phyloP scores from a whole-genome alignment of 73 alveolate genomes.

The Stentor coeruleus region DNA sequence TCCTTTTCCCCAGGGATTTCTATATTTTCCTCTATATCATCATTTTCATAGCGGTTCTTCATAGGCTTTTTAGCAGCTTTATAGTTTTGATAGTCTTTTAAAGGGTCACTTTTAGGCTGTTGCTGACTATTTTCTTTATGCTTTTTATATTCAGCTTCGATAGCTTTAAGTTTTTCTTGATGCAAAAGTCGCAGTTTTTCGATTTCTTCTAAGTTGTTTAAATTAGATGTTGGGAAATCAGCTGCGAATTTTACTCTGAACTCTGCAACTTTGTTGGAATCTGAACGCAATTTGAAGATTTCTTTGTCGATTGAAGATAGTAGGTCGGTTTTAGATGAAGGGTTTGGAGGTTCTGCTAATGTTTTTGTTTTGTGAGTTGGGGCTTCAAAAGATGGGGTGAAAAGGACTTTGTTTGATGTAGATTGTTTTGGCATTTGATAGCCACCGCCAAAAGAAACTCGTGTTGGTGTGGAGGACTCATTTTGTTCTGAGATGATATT shows the following conservation, averaged over 20 bases:
- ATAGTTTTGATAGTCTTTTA: background rate
- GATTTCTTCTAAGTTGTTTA: background rate
- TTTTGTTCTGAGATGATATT: background rate
- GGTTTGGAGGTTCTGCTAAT: background rate
- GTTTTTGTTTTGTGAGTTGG: background rate
- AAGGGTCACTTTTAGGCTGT: constrained; percentile 6
- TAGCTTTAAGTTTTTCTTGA: background rate
- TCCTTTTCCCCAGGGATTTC: background rate
- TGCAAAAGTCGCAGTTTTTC: constrained; percentile 8
- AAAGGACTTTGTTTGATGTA: too few relatives aligned
- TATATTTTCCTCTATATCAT: background rate
- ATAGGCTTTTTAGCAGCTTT: background rate
- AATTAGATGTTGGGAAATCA: background rate
- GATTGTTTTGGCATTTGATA: background rate
- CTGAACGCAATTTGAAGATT: background rate
- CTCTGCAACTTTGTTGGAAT: background rate
- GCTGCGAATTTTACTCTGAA: background rate
- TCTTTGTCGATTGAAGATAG: constrained; percentile 11
- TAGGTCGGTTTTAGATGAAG: background rate
- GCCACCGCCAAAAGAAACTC: constrained; percentile 22
- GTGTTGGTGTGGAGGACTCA: background rate
- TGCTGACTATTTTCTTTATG: background rate
- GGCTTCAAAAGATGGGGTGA: too few relatives aligned
- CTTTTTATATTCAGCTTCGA: constrained; percentile 6
- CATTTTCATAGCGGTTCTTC: background rate